Evolutionary conservation across 768 basidiomycete genomes (phyloP).

Genomic region (Collybia mongolica): DNA sequence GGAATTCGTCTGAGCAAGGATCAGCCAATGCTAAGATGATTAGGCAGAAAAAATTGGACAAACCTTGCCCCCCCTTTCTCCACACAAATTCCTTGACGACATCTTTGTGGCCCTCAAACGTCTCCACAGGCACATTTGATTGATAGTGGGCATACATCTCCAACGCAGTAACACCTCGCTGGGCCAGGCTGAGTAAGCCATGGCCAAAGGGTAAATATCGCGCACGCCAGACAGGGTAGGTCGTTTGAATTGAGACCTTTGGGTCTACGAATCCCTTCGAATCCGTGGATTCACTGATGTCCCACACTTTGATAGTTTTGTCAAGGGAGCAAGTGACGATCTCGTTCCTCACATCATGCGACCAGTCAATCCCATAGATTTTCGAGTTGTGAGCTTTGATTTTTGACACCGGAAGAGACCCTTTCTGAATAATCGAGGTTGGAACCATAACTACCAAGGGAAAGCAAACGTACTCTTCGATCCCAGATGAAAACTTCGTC

Average conservation of each 20-base stretch:
- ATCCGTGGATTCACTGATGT: conserved; percentile 36
- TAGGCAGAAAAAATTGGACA: conserved; percentile 2
- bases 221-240: conserved; percentile 94
- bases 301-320: conserved; percentile 90
- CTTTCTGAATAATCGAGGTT: conserved; percentile 60
- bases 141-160: conserved; percentile 72
- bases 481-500: conserved; percentile 94
- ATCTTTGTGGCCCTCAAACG: conserved; percentile 86
- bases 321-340: conserved; percentile 95
- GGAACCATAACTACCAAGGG: background rate
- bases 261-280: conserved; percentile 27
- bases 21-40: background rate
- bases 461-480: conserved; percentile 59
- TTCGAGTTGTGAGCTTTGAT: conserved; percentile 86
- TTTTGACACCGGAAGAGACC: conserved; percentile 72
- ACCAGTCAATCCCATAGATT: conserved; percentile 99
- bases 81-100: conserved; percentile 99
- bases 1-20: conserved; percentile 43
- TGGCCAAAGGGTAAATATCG: conserved; percentile 89
- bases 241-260: conserved; percentile 58
- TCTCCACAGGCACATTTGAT: conserved; percentile 53
- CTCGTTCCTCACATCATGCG: conserved; percentile 68
- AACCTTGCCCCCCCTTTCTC: conserved; percentile 67
- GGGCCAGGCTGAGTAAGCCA: conserved; percentile 85
- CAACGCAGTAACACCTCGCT: conserved; percentile 79